Conservation (phyloP, 148 eudicot genomes). For the Fagopyrum homotropicum region DNA sequence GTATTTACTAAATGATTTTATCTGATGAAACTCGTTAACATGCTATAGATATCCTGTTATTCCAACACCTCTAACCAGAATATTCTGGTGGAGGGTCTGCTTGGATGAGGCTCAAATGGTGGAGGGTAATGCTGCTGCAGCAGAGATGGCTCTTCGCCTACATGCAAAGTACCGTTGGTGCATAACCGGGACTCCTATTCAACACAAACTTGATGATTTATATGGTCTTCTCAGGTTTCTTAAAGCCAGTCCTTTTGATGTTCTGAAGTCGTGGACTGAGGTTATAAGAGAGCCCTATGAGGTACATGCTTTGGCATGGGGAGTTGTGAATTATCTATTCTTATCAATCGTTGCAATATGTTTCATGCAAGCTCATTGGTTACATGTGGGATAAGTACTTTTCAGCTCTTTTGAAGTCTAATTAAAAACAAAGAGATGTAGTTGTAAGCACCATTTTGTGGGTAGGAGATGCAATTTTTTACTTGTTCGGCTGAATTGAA, state of each 20-base stretch:
- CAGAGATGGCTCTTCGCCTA: constrained; percentile 91
- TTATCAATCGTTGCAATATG: not conserved
- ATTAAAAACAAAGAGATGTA: not conserved
- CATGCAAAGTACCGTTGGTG: constrained; percentile 86
- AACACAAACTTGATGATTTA: constrained; percentile 86
- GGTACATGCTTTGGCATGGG: constrained; percentile 33
- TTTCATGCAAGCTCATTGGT: not conserved
- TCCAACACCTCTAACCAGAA: constrained; percentile 76
- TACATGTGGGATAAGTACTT: not conserved
- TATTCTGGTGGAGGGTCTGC: constrained; percentile 94
- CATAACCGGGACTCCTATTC: constrained; percentile 94
- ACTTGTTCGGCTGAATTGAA: not conserved
- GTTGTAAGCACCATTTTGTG: not conserved
- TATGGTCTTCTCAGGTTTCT: constrained; percentile 91
- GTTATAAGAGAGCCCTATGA: constrained; percentile 85
- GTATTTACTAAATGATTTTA: not conserved
- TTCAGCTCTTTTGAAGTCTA: not conserved
- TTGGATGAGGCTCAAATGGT: constrained; percentile 99
- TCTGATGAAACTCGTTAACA: not conserved
- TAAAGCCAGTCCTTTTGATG: constrained; percentile 69
- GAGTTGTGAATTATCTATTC: not conserved
- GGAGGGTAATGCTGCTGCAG: constrained; percentile 77
- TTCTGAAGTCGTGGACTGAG: constrained; percentile 74
- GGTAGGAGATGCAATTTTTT: not conserved
- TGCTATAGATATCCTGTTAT: constrained; percentile 74